Base-by-base conservation (phyloP, 2,329 filamentous ascomycete genomes). In the Trichoderma asperellum region DNA sequence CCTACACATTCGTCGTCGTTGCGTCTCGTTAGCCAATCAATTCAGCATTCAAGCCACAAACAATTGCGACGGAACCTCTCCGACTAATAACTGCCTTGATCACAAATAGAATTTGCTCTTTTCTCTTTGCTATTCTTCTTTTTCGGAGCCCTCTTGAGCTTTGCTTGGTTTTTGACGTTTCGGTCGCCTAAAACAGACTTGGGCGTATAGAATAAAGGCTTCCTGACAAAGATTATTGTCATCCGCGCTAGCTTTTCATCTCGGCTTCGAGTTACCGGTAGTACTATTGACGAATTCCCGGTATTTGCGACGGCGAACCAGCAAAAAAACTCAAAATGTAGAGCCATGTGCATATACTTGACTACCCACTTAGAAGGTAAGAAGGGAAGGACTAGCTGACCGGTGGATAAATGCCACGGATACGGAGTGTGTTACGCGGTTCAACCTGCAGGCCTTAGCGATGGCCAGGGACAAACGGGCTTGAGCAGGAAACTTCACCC, bases 21-120 rank as follows among this genome's bases (percentile, higher is more conserved):
- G 62, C 35, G 62, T 32, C 53, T 65, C 27, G 37, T 37, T 21
- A 57, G 52, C 62, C 62, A 65, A 65, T 58, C 63, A 58, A n/a
- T 24, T 49, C 34, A 12, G 27, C 16, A 10, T 55, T 6, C 18
- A n/a, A 62, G 59, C 34, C 59, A 52, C 11, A 24, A 21, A n/a
- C n/a, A 35, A 7, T 32, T n/a, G 37, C 40, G 40, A 52, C 21
- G 34, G 32, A 6, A 29, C 27, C 40, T 24, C 32, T 29, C 27
- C 53, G 32, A 43, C 27, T 34, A 27, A 27, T 27, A n/a, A 10
- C 34, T 29, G 27, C 27, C 37, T 49, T 58, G 32, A 35, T n/a
- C 49, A 34, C 18, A 43, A n/a, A 49, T 37, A 24, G 32, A 34
- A 7, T 10, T 16, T 4, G n/a, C 47, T 63, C 18, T 53, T 52